Base-by-base conservation (phyloP, 345 rosid species). In the Noccaea bulbosa region DNA sequence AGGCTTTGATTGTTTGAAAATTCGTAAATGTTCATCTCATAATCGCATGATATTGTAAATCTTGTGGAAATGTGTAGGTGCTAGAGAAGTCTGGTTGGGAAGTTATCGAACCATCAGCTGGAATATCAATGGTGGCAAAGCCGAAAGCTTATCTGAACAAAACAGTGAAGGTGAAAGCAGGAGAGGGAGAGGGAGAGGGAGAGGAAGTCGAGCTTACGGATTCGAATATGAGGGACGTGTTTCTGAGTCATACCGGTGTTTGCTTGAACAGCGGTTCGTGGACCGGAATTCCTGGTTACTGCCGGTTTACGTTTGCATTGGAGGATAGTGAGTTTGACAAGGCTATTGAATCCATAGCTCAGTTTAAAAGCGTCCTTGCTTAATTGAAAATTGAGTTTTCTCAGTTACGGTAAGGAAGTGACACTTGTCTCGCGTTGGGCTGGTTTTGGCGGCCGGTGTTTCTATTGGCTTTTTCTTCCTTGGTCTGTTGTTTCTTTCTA, bases 41-140 rank as follows among this genome's bases (percentile, higher is more conserved):
- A 20, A 35, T 30, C 0, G 4, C 16, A 37, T 49, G 46, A 5
- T 65, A 16, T 34, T 44, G 8, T 35, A 32, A 53, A 34, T 44
- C 14, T 20, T 39, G 27, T 59, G 56, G 34, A 39, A 38, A 57
- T 24, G 30, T 27, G 30, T 53, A 93, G 96, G 83, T 80, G 10
- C 84, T 93, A 7, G 91, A 85, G 82, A 85, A 82, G 27, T 82
- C 83, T 41, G 97, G 98, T n/a, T 93, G 98, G 98, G 88, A 93
- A 34, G 97, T 87, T 55, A 58, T 93, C 9, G 57, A 71, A 59
- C 82, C 94, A 11, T 40, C 68, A 14, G 96, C 82, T 43, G 98
- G 98, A 63, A 75, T 88, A 68, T 93, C 97, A 30, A 68, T 91
- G 97, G 82, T 86, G 76, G 98, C 97, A 11, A 91, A 91, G 70